A percentile compares a stretch with the other conserved stretches of the same genome.
Conservation (phyloP, 2,329 filamentous ascomycete species). For the Chaetomiaceae sp. region DNA sequence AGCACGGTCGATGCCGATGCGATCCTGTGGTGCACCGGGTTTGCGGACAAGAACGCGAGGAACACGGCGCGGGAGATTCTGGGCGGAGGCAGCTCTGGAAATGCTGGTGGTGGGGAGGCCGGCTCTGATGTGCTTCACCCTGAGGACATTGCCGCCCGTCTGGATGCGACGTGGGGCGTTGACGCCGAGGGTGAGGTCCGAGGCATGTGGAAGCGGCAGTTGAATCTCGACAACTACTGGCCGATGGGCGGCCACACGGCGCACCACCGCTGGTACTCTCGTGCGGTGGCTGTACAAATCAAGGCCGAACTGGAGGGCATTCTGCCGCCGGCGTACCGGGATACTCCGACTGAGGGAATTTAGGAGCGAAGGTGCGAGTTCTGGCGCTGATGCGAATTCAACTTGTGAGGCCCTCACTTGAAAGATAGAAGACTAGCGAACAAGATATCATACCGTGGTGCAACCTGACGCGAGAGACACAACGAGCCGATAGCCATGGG, state of each 20-base stretch:
- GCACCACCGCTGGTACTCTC: slow-evolving; percentile 32
- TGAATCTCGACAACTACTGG: slow-evolving; percentile 31
- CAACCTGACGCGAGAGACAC: too few relatives aligned
- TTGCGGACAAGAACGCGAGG: slow-evolving; percentile 28
- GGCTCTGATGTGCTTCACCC: slow-evolving; percentile 23
- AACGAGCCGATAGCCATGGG: too few relatives aligned
- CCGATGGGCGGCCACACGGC: slow-evolving; percentile 30
- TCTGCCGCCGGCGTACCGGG: slow-evolving; percentile 31
- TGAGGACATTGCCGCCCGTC: slow-evolving; percentile 23
- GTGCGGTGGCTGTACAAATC: slow-evolving; percentile 30
- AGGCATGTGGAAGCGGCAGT: slow-evolving; percentile 35
- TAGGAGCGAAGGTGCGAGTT: background rate
- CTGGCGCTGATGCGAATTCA: too few relatives aligned
- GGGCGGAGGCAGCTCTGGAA: slow-evolving; percentile 13
- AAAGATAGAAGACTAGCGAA: too few relatives aligned
- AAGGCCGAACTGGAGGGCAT: slow-evolving; percentile 30
- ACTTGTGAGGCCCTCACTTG: too few relatives aligned
- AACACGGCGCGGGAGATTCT: slow-evolving; percentile 26
- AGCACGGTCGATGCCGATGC: slow-evolving; percentile 31
- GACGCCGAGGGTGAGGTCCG: slow-evolving; percentile 38
- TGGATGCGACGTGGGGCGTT: slow-evolving; percentile 37
- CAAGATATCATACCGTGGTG: too few relatives aligned
- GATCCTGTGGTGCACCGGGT: slow-evolving; percentile 38
- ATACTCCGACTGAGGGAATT: slow-evolving; percentile 2
- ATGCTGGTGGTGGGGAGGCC: background rate